phyloP scores from a whole-genome alignment of 78 protist species.

The Dictyostelium firmibasis region DNA sequence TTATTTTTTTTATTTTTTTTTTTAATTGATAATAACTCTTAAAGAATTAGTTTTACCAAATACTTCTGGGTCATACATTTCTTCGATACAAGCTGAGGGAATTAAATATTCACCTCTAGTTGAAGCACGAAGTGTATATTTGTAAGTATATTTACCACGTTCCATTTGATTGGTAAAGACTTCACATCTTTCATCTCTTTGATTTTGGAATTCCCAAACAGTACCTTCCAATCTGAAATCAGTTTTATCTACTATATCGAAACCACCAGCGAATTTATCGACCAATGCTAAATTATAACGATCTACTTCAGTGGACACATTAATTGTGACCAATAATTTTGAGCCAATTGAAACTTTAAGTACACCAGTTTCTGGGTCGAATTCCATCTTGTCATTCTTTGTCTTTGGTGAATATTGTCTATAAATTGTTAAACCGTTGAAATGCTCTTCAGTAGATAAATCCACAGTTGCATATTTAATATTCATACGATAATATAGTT shows the following conservation, averaged over 20 bases:
- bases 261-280: slow-evolving; percentile 67
- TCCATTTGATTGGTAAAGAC: slow-evolving; percentile 22
- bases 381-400: not conserved
- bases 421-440: slow-evolving; percentile 30
- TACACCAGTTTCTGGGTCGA: not conserved
- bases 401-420: slow-evolving; percentile 17
- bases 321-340: slow-evolving; percentile 2
- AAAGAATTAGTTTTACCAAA: slow-evolving; percentile 54
- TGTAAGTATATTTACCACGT: slow-evolving; percentile 33
- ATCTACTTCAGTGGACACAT: slow-evolving; percentile 7
- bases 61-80: slow-evolving; percentile 56
- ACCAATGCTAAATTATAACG: slow-evolving; percentile 16
- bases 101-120: slow-evolving; percentile 52
- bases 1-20: not conserved
- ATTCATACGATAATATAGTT: slow-evolving; percentile 58
- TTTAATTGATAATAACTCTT: slow-evolving; percentile 41
- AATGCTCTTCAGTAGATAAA: not conserved
- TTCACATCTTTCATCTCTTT: slow-evolving; percentile 62
- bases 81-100: slow-evolving; percentile 51
- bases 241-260: slow-evolving; percentile 20
- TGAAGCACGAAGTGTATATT: slow-evolving; percentile 59
- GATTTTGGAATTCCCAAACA: slow-evolving; percentile 38
- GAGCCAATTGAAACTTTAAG: slow-evolving; percentile 25
- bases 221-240: slow-evolving; percentile 33
- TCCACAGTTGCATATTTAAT: slow-evolving; percentile 36